Conservation (phyloP, 192 early-diverging fungal genomes). For the Powellomyces hirtus region DNA sequence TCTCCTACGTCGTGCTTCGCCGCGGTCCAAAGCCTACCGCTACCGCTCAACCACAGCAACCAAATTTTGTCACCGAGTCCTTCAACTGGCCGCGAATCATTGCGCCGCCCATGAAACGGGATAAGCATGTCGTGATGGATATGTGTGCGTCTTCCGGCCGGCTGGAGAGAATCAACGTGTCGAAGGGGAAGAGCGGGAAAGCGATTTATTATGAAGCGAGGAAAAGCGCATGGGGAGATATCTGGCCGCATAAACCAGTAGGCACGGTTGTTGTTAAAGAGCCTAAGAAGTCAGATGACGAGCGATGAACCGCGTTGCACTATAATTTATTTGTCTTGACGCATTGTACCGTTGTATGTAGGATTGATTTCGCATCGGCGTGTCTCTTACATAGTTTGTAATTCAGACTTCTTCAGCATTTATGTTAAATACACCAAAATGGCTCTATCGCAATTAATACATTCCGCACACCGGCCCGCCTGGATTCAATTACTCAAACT, state of each 20-base stretch:
- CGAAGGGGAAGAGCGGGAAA: conserved; percentile 65
- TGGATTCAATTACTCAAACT: too few species aligned
- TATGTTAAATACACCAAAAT: too few species aligned
- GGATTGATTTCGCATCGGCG: too few species aligned
- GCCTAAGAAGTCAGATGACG: background rate
- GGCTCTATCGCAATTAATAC: too few species aligned
- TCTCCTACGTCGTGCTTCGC: conserved; percentile 75
- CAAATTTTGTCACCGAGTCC: conserved; percentile 32
- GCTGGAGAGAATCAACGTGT: conserved; percentile 68
- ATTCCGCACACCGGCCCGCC: too few species aligned
- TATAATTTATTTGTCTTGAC: too few species aligned
- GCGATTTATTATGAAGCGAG: conserved; percentile 68
- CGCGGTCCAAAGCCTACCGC: conserved; percentile 55
- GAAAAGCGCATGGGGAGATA: conserved; percentile 81
- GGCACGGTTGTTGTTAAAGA: background rate
- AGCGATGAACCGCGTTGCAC: too few species aligned
- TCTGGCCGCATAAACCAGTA: conserved; percentile 64
- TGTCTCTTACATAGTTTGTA: too few species aligned
- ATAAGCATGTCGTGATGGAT: conserved; percentile 74
- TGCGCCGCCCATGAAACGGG: conserved; percentile 73
- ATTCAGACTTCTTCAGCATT: too few species aligned
- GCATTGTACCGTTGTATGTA: too few species aligned
- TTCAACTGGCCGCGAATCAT: conserved; percentile 71
- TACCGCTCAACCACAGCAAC: background rate
- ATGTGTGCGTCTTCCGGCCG: conserved; percentile 50